Conservation (phyloP, 106 monocot species). For the Apostasia shenzhenica region DNA sequence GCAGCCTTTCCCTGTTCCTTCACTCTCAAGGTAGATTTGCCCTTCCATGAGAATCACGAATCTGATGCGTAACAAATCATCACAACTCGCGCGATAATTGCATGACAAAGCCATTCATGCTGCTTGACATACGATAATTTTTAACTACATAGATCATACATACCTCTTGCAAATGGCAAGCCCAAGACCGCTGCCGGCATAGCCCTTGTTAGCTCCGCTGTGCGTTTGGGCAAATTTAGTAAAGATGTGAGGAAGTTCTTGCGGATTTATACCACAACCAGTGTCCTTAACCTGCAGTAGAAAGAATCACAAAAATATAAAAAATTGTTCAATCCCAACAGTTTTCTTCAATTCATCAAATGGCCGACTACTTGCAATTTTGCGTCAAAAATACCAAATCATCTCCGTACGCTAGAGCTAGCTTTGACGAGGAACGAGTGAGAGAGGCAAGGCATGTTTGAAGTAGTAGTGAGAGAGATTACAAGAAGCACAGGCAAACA, state of each 20-base stretch:
- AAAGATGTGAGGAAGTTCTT: slow-evolving; percentile 73
- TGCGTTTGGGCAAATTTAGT: slow-evolving; percentile 64
- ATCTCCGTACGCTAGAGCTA: too few relatives aligned
- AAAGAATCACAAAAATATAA: background rate
- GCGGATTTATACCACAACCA: slow-evolving; percentile 77
- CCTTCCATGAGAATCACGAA: slow-evolving; percentile 84
- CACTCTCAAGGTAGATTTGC: slow-evolving; percentile 88
- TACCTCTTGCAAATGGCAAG: slow-evolving; percentile 97
- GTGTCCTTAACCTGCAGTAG: slow-evolving; percentile 77
- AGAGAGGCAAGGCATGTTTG: too few relatives aligned
- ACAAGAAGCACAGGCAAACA: background rate
- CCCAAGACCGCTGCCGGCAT: slow-evolving; percentile 73
- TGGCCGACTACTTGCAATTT: too few relatives aligned
- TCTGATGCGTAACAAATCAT: slow-evolving; percentile 15
- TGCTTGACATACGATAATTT: too few relatives aligned
- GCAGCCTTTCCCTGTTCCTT: slow-evolving; percentile 85
- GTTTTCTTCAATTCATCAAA: too few relatives aligned
- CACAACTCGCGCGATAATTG: too few relatives aligned
- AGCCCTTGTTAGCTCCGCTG: slow-evolving; percentile 34
- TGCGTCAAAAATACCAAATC: too few relatives aligned
- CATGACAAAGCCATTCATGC: too few relatives aligned
- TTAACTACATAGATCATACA: too few relatives aligned
- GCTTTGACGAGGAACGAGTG: too few relatives aligned
- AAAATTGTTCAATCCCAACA: too few relatives aligned
- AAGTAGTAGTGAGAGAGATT: background rate